Evolutionary conservation across 768 basidiomycete species (phyloP).

Genomic region (Mrakia blollopis): DNA sequence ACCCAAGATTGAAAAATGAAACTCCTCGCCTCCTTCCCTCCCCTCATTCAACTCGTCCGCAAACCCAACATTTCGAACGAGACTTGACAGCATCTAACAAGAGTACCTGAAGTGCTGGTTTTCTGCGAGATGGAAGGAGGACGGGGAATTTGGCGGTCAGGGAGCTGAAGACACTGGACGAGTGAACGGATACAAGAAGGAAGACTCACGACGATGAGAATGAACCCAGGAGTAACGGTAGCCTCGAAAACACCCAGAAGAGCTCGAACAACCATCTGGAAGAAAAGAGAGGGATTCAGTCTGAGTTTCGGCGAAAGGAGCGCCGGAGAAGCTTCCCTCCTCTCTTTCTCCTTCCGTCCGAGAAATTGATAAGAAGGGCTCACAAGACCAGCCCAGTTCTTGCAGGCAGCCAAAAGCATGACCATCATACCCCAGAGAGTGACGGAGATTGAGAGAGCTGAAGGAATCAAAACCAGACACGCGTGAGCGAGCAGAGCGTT

Average conservation of each 20-base stretch:
- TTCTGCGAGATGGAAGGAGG: not conserved
- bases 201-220: not conserved
- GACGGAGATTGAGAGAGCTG: not conserved
- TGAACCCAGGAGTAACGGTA: slow-evolving; percentile 17
- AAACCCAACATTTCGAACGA: too few relatives aligned
- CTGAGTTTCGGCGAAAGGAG: too few relatives aligned
- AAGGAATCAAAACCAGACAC: not conserved
- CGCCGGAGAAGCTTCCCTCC: not conserved
- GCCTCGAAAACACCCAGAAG: slow-evolving; percentile 31
- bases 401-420: slow-evolving; percentile 28
- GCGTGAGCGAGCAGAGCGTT: too few relatives aligned
- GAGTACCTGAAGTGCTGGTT: too few relatives aligned
- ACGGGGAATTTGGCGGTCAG: not conserved
- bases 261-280: slow-evolving; percentile 23
- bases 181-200: not conserved
- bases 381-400: slow-evolving; percentile 27
- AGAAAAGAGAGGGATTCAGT: not conserved
- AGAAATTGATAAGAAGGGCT: not conserved
- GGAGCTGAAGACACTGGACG: not conserved
- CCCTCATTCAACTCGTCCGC: too few relatives aligned
- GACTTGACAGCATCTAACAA: too few relatives aligned
- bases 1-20: too few relatives aligned
- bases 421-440: slow-evolving; percentile 33
- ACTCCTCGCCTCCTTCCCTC: too few relatives aligned
- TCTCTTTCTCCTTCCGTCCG: not conserved